A percentile compares a stretch with the other conserved stretches of the same genome.
These are phyloP conservation scores for Venturia asperata DNA, from an alignment of 2,329 filamentous ascomycete species.

Conservation along the genomic window DNA sequence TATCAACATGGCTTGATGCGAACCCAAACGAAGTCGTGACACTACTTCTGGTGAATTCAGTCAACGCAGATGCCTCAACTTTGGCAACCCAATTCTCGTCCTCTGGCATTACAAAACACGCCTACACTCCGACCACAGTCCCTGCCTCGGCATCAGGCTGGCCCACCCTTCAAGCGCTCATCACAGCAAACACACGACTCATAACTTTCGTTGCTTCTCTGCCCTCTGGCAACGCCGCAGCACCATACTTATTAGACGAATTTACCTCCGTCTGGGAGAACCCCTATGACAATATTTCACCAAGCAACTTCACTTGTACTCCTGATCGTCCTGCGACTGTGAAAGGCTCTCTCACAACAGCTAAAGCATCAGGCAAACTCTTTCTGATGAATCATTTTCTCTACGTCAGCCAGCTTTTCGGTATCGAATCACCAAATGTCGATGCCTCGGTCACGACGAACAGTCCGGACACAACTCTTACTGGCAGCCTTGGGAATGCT, in stretches of 20 bases:
- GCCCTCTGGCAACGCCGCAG: slow-evolving; percentile 26
- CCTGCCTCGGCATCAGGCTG: slow-evolving; percentile 48
- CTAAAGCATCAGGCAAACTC: slow-evolving; percentile 53
- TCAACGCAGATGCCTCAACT: slow-evolving; percentile 48
- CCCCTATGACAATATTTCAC: slow-evolving; percentile 54
- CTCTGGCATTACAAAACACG: slow-evolving; percentile 54
- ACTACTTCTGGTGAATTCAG: slow-evolving; percentile 64
- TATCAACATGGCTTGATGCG: slow-evolving; percentile 61
- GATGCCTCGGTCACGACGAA: slow-evolving; percentile 58
- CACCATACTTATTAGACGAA: slow-evolving; percentile 56
- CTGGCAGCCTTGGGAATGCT: slow-evolving; percentile 43
- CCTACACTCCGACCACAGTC: slow-evolving; percentile 38
- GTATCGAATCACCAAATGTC: slow-evolving; percentile 36
- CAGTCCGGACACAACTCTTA: slow-evolving; percentile 33
- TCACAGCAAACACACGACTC: slow-evolving; percentile 56
- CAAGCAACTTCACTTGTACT: slow-evolving; percentile 63
- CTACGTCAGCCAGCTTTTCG: slow-evolving; percentile 47
- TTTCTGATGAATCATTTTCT: slow-evolving; percentile 78
- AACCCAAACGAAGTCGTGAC: slow-evolving; percentile 72
- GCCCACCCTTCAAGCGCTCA: slow-evolving; percentile 67
- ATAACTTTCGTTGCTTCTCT: slow-evolving; percentile 60
- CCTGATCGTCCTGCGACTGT: slow-evolving; percentile 57
- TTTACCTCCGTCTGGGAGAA: slow-evolving; percentile 68
- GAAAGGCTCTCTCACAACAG: slow-evolving; percentile 40
- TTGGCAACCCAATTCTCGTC: slow-evolving; percentile 43